These are phyloP conservation scores for Xylaria sp. DNA, from an alignment of 2,329 filamentous ascomycete genomes.

Conservation along the genomic window DNA sequence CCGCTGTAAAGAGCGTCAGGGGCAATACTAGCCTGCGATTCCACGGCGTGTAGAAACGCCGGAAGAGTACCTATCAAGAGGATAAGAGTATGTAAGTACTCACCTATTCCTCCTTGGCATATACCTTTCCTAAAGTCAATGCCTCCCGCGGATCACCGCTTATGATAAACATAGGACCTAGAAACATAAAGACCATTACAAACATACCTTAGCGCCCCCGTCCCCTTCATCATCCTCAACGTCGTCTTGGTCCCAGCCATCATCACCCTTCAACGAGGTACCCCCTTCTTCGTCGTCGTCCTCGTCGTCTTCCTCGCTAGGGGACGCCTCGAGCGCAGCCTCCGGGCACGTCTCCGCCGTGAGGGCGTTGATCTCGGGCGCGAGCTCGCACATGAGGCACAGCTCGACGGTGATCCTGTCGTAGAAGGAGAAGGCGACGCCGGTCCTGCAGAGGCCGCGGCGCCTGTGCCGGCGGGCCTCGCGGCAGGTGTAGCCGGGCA, in stretches of 20 bases:
- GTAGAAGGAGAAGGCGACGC: conserved; percentile 23
- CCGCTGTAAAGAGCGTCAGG: too few relatives aligned
- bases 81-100: conserved; percentile 8
- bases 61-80: too few relatives aligned
- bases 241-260: background rate
- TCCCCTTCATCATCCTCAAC: conserved; percentile 10
- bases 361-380: conserved; percentile 5
- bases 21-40: too few relatives aligned
- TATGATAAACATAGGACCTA: too few relatives aligned
- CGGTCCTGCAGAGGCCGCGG: conserved; percentile 27
- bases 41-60: too few relatives aligned
- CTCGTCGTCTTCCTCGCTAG: conserved; percentile 19
- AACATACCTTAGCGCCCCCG: conserved; percentile 1
- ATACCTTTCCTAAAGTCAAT: too few relatives aligned
- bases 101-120: too few relatives aligned
- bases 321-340: background rate
- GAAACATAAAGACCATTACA: background rate
- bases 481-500: conserved; percentile 25
- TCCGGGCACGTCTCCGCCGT: conserved; percentile 18
- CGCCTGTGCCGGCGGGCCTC: conserved; percentile 8
- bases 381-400: conserved; percentile 30
- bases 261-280: background rate
- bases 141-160: too few relatives aligned
- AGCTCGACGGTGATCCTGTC: conserved; percentile 11
- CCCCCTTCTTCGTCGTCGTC: conserved; percentile 23